These are phyloP conservation scores for Gymnopilus junonius DNA, from an alignment of 768 basidiomycete genomes.

Conservation along the genomic window DNA sequence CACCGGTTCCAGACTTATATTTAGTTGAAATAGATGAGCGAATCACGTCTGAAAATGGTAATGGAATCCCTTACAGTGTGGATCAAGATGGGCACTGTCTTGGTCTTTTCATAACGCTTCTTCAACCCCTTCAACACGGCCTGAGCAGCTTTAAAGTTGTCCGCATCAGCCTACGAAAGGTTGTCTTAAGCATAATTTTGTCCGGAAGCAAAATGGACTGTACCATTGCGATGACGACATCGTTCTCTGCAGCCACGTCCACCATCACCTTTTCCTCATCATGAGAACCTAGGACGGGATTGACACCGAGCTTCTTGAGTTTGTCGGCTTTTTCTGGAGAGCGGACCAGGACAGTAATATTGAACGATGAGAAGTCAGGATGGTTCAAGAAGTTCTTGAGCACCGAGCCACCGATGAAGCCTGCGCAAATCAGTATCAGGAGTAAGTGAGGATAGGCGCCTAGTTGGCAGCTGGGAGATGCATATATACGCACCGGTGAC, in stretches of 20 bases:
- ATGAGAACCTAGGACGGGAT: constrained; percentile 47
- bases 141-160: constrained; percentile 43
- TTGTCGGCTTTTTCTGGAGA: constrained; percentile 48
- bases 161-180: constrained; percentile 37
- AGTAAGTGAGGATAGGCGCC: too few relatives aligned
- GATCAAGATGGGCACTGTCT: constrained; percentile 49
- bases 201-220: neutral
- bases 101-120: constrained; percentile 43
- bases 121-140: constrained; percentile 56
- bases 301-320: constrained; percentile 41
- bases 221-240: constrained; percentile 44
- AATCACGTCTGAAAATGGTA: neutral
- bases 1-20: constrained; percentile 35
- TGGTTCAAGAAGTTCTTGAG: constrained; percentile 47
- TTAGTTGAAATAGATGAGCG: neutral
- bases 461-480: too few relatives aligned
- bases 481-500: constrained; percentile 43
- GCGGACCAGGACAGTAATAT: constrained; percentile 51
- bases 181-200: neutral
- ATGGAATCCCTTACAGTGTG: constrained; percentile 49
- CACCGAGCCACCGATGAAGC: constrained; percentile 54
- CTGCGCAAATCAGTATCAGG: constrained; percentile 24
- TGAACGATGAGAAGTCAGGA: constrained; percentile 35
- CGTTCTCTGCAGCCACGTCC: constrained; percentile 42
- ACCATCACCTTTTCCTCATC: constrained; percentile 35